Conservation (phyloP, 2,329 filamentous ascomycete genomes). For the Cladorrhinum sp. region DNA sequence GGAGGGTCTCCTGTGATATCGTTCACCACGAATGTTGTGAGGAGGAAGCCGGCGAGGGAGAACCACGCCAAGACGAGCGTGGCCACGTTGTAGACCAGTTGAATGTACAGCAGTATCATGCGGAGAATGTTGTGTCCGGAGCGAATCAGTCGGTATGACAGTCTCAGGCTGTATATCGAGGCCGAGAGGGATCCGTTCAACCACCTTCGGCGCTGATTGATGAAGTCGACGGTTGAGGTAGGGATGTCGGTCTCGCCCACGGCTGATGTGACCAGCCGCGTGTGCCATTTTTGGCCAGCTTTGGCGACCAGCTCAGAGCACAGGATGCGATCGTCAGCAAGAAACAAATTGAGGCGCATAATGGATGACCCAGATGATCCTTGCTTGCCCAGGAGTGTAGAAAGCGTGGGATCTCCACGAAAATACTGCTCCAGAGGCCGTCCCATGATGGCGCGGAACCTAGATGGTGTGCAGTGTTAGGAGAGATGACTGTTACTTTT, state of each 20-base stretch:
- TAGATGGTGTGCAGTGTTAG: no score
- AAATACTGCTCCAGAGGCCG: constrained; percentile 97
- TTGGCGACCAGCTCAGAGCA: constrained; percentile 99
- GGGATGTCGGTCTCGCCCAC: constrained; percentile 99
- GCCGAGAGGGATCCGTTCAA: constrained; percentile 98
- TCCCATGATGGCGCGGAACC: constrained; percentile 97
- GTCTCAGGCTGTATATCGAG: constrained; percentile 95
- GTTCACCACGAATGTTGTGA: constrained; percentile 97
- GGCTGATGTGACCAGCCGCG: constrained; percentile 97
- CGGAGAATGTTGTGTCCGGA: constrained; percentile 94
- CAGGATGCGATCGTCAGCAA: constrained; percentile 99
- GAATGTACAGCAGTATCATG: constrained; percentile 98
- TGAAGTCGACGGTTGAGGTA: constrained; percentile 94
- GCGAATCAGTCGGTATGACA: constrained; percentile 98
- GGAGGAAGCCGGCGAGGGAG: constrained; percentile 83
- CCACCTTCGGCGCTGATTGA: constrained; percentile 97
- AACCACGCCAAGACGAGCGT: constrained; percentile 93
- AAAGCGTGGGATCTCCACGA: constrained; percentile 97
- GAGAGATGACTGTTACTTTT: no score
- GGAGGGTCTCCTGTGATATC: no score
- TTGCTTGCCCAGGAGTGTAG: constrained; percentile 93
- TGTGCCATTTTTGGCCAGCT: constrained; percentile 97
- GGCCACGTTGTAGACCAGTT: constrained; percentile 91
- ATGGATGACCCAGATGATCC: no score
- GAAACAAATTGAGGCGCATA: constrained; percentile 99